Base-by-base conservation (phyloP, 371 early-diverging fungal species). In the Mortierella sp. region DNA sequence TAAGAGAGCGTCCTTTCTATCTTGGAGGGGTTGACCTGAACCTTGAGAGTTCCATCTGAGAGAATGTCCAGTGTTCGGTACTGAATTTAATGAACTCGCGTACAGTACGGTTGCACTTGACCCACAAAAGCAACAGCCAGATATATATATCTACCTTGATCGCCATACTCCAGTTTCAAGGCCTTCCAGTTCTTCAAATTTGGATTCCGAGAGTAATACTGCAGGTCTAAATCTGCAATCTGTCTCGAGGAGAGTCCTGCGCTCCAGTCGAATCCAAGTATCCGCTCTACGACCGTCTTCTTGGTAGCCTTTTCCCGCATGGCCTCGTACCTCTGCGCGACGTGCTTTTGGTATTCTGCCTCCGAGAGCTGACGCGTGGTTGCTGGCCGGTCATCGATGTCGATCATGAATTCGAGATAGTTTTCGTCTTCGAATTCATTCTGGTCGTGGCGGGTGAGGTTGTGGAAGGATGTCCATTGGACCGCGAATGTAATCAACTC, bases 161-260 rank as follows among this genome's bases (percentile, higher is more conserved):
- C 67, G 24, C 42, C 49, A 27, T 50, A 78, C 24, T 69, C 57
- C 31, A 79, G 26, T 44, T 69, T 63, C 15, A 80, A 50, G 1
- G 79, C 69, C 27, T 62, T 72, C 84, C 84, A 84, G 53, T 42
- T 72, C 46, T 64, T 70, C 15, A 62, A 42, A 12, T 51, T 61
- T 6, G 80, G 30, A 41, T 75, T 67, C 26, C 65, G 55, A 31
- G 66, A 64, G 17, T 73, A 62, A 51, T 72, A 78, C 19, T 62
- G 49, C 19, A 83, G 55, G 31, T 83, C 85, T 21, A 85, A 26
- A 28, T 83, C 81, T 0, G 83, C 81, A 11, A 83, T 41, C 58
- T 86, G 86, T 2, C 72, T 51, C 21, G 78, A 63, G 24, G 43
- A 66, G 11, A 86, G 65, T 17, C 86, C 86, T 7, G 61, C 57